These are phyloP conservation scores for Senna siamea DNA, from an alignment of 306 rosid species.

Conservation along the genomic window DNA sequence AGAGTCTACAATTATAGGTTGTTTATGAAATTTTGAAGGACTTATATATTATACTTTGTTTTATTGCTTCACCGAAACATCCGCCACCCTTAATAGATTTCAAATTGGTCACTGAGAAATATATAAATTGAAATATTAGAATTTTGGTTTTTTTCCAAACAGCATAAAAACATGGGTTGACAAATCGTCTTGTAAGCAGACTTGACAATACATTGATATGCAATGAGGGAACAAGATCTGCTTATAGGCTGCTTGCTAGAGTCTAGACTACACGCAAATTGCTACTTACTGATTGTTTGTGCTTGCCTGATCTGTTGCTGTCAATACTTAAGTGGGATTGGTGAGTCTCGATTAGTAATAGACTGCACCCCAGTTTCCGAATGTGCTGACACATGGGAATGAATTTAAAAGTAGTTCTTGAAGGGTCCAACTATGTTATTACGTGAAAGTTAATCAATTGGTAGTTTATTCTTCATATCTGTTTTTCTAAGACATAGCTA, in stretches of 20 bases:
- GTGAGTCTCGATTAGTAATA: constrained; percentile 20
- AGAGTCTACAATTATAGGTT: neutral
- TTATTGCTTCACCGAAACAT: neutral
- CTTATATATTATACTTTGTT: neutral
- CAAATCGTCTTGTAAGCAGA: neutral
- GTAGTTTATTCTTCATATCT: constrained; percentile 15
- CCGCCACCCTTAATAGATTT: neutral
- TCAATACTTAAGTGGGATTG: constrained; percentile 11
- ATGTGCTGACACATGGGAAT: constrained; percentile 25
- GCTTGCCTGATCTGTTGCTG: neutral
- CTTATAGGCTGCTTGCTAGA: neutral
- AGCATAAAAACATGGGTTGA: neutral
- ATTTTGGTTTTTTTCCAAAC: neutral
- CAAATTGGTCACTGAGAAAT: neutral
- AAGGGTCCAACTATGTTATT: constrained; percentile 22
- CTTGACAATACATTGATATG: neutral
- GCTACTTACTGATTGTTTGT: neutral
- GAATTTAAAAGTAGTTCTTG: constrained; percentile 27
- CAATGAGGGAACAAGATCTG: neutral
- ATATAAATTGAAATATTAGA: neutral
- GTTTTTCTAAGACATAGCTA: neutral
- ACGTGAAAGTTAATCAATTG: constrained; percentile 20
- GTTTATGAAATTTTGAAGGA: neutral
- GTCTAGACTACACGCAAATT: no score
- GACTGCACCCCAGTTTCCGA: constrained; percentile 20